Conservation (phyloP, 2,329 filamentous ascomycete species). For the Penicillium sp. region DNA sequence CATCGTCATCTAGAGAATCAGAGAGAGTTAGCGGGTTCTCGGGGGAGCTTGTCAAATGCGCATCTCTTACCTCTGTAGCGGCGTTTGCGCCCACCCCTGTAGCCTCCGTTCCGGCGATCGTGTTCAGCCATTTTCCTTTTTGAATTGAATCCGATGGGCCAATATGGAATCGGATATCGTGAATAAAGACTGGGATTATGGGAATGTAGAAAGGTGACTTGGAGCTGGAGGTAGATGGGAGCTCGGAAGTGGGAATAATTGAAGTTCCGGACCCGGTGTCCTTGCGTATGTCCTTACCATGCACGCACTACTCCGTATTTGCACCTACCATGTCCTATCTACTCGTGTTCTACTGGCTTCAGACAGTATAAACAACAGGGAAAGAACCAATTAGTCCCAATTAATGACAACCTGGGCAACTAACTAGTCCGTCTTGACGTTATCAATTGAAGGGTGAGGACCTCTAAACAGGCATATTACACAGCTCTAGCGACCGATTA, state of each 20-base stretch:
- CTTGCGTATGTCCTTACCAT: background rate
- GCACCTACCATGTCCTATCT: too few species aligned
- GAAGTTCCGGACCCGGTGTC: constrained; percentile 20
- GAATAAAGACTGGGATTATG: background rate
- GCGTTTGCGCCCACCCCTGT: constrained; percentile 62
- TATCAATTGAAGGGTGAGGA: too few species aligned
- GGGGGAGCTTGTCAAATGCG: constrained; percentile 4
- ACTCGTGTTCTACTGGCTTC: too few species aligned
- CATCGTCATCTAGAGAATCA: constrained; percentile 63
- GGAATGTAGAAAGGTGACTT: constrained; percentile 3
- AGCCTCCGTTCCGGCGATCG: constrained; percentile 54
- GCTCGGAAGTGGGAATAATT: constrained; percentile 14
- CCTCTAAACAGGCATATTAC: too few species aligned
- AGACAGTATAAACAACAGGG: too few species aligned
- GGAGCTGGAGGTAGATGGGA: constrained; percentile 17
- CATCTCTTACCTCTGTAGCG: constrained; percentile 66
- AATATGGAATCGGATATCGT: constrained; percentile 1
- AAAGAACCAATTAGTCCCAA: too few species aligned
- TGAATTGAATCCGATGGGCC: constrained; percentile 8
- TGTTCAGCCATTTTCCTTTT: constrained; percentile 49
- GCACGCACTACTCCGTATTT: too few species aligned
- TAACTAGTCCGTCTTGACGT: too few species aligned
- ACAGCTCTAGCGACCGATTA: too few species aligned
- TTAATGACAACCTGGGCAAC: too few species aligned
- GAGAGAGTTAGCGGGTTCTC: constrained; percentile 27